A percentile compares a stretch with the other conserved stretches of the same genome.
Evolutionary conservation across 2,329 filamentous ascomycete species (phyloP).

Genomic region (Helotiales sp.): DNA sequence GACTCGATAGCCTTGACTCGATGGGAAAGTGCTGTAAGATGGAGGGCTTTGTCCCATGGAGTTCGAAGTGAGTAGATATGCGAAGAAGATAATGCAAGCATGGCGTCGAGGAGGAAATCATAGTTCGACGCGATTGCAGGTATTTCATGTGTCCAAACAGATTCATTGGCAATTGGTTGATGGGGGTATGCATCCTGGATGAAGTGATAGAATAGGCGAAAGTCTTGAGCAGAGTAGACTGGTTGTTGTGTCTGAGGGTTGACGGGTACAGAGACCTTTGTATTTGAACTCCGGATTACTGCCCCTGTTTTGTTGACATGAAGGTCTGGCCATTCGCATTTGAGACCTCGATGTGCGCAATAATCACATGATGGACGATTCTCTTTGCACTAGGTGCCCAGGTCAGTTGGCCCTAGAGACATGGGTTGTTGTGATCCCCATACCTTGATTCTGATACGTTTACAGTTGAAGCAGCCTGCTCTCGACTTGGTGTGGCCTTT

Average conservation of each 20-base stretch:
- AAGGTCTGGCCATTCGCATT: conserved; percentile 60
- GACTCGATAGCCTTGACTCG: conserved; percentile 64
- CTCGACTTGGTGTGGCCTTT: conserved; percentile 65
- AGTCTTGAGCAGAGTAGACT: conserved; percentile 61
- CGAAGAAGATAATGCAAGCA: conserved; percentile 67
- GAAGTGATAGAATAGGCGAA: conserved; percentile 70
- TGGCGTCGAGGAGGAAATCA: conserved; percentile 69
- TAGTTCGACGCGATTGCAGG: conserved; percentile 67
- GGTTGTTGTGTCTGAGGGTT: conserved; percentile 43
- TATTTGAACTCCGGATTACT: conserved; percentile 13
- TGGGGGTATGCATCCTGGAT: conserved; percentile 61
- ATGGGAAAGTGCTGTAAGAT: conserved; percentile 58
- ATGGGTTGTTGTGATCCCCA: not conserved
- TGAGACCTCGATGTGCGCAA: conserved; percentile 61
- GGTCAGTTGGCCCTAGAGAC: not conserved
- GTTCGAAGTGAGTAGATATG: conserved; percentile 52
- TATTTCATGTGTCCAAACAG: conserved; percentile 67
- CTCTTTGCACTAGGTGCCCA: conserved; percentile 62
- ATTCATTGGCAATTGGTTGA: conserved; percentile 64
- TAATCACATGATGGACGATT: conserved; percentile 62
- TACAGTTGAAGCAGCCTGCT: conserved; percentile 67
- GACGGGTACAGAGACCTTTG: not conserved
- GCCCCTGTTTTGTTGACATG: conserved; percentile 50
- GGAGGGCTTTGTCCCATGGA: conserved; percentile 29
- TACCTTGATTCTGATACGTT: conserved; percentile 64